phyloP scores from a whole-genome alignment of 2,329 filamentous ascomycete species.

The Sporothrix curviconia region DNA sequence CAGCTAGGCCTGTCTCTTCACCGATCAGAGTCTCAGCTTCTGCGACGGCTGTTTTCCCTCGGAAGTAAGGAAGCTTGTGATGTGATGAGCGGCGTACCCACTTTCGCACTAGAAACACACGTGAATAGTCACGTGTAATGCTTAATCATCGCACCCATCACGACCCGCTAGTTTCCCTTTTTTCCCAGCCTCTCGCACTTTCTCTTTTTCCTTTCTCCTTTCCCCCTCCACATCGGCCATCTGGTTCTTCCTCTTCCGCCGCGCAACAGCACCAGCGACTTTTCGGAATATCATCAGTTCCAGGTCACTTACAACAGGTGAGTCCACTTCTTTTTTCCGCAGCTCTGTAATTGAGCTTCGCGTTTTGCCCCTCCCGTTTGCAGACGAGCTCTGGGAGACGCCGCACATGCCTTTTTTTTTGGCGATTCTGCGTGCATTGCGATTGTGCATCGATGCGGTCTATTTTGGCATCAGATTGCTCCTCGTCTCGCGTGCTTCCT shows the following conservation, averaged over 20 bases:
- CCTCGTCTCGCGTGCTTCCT: not conserved
- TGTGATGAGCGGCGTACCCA: too few relatives aligned
- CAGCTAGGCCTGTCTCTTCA: too few relatives aligned
- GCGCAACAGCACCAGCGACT: slow-evolving; percentile 23
- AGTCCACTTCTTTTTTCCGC: slow-evolving; percentile 11
- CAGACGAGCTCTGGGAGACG: not conserved
- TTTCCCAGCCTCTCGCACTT: slow-evolving; percentile 9
- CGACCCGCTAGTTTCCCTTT: not conserved
- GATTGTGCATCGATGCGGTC: too few relatives aligned
- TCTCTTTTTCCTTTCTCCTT: slow-evolving; percentile 15
- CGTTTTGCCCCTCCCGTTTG: not conserved
- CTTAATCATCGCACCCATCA: not conserved
- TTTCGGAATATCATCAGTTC: slow-evolving; percentile 25
- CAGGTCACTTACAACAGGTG: slow-evolving; percentile 20
- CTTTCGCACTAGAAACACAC: too few relatives aligned
- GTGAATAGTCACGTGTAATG: too few relatives aligned
- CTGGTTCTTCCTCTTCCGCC: slow-evolving; percentile 44
- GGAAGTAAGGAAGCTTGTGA: too few relatives aligned
- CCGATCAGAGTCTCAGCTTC: too few relatives aligned
- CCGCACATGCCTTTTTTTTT: not conserved
- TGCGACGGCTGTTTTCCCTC: too few relatives aligned
- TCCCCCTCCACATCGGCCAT: slow-evolving; percentile 23
- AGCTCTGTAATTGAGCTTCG: not conserved
- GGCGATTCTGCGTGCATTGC: not conserved
- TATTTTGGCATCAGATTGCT: not conserved